These are phyloP conservation scores for Plasmodium adleri DNA, from an alignment of 169 alveolate genomes.

Conservation along the genomic window DNA sequence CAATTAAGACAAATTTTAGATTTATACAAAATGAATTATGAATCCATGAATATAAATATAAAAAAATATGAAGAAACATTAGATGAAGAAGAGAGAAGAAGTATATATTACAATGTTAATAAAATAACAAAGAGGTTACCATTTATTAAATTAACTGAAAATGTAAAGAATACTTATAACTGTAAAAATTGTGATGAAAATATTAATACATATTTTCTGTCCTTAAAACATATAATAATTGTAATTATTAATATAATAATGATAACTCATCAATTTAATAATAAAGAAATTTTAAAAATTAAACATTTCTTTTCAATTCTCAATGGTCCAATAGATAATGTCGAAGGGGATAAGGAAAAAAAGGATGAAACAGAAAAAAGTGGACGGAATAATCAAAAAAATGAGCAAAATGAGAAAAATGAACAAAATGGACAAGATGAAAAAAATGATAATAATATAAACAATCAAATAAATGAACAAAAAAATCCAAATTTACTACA, in stretches of 20 bases:
- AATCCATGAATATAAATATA: conserved; percentile 69
- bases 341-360: neutral
- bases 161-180: conserved; percentile 51
- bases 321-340: conserved; percentile 1
- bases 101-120: conserved; percentile 30
- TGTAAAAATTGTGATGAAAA: conserved; percentile 72
- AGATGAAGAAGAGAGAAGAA: conserved; percentile 54
- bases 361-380: neutral
- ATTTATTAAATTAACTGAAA: conserved; percentile 63
- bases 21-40: conserved; percentile 48
- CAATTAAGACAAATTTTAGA: conserved; percentile 48
- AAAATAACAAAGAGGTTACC: conserved; percentile 41
- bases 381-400: neutral
- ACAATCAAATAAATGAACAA: neutral
- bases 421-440: neutral
- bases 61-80: conserved; percentile 53
- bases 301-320: conserved; percentile 66
- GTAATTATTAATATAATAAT: conserved; percentile 58
- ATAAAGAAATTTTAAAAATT: conserved; percentile 57
- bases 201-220: conserved; percentile 52
- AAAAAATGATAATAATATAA: neutral
- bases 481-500: neutral
- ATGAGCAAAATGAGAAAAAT: neutral
- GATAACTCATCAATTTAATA: conserved; percentile 61
- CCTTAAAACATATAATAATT: conserved; percentile 60